phyloP scores from a whole-genome alignment of 1,139 yeast genomes.

The Candida smagusa region DNA sequence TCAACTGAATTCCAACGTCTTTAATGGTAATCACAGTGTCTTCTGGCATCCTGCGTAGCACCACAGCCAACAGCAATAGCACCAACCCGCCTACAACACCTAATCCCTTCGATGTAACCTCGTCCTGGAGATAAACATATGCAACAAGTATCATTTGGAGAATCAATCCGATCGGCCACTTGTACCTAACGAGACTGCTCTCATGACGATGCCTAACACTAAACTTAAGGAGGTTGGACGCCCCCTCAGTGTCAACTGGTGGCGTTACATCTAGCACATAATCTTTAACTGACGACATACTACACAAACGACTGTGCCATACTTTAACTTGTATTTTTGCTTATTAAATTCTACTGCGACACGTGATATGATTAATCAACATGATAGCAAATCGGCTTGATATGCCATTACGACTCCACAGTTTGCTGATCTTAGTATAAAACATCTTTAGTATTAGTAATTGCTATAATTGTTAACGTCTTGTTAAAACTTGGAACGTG shows the following conservation, averaged over 20 bases:
- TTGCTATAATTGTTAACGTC: no score
- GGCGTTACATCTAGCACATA: conserved; percentile 29
- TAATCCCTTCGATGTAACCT: background rate
- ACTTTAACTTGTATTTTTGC: no score
- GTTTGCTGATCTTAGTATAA: no score
- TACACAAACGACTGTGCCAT: background rate
- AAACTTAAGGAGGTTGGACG: conserved; percentile 18
- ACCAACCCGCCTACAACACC: background rate
- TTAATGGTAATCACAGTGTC: conserved; percentile 36
- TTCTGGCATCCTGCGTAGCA: conserved; percentile 24
- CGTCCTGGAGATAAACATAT: background rate
- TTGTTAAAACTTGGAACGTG: no score
- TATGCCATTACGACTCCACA: no score
- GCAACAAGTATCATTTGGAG: conserved; percentile 2
- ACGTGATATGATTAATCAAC: conserved; percentile 4
- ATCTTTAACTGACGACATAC: conserved; percentile 34
- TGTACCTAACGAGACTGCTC: conserved; percentile 9
- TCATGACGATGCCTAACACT: conserved; percentile 16
- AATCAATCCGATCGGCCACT: conserved; percentile 4
- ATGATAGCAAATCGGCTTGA: no score
- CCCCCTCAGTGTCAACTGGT: conserved; percentile 6
- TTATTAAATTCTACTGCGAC: conserved; percentile 1
- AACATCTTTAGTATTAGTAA: no score
- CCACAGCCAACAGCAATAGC: conserved; percentile 11
- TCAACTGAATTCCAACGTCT: conserved; percentile 37